Evolutionary conservation across 306 rosid genomes (phyloP).

Genomic region (Medicago lupulina): DNA sequence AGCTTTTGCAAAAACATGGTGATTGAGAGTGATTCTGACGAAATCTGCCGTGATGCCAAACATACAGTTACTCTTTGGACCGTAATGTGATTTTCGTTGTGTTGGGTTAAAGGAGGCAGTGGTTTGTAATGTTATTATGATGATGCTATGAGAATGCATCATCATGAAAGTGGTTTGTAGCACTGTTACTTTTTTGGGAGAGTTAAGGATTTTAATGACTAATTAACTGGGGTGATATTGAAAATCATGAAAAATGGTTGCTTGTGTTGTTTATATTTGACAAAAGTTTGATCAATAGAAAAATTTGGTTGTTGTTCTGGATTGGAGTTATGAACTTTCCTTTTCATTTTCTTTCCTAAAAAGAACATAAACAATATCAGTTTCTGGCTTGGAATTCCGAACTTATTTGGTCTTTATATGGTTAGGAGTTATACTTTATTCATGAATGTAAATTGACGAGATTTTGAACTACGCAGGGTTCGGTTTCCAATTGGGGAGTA

Average conservation of each 20-base stretch:
- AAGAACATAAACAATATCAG: background rate
- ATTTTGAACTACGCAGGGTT: slow-evolving; percentile 51
- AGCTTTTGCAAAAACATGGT: too few species aligned
- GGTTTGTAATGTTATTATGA: slow-evolving; percentile 21
- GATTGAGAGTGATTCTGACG: too few species aligned
- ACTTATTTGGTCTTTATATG: slow-evolving; percentile 6
- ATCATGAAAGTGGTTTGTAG: background rate
- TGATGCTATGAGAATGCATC: slow-evolving; percentile 35
- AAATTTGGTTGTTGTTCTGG: slow-evolving; percentile 34
- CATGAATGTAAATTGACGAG: slow-evolving; percentile 35
- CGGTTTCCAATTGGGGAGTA: slow-evolving; percentile 40
- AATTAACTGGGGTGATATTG: slow-evolving; percentile 22
- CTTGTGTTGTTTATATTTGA: slow-evolving; percentile 18
- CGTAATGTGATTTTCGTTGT: slow-evolving; percentile 18
- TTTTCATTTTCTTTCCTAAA: slow-evolving; percentile 9
- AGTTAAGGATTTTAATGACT: slow-evolving; percentile 33
- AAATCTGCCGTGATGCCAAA: too few species aligned
- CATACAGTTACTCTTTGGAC: background rate
- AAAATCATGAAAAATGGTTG: slow-evolving; percentile 33
- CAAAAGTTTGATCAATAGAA: slow-evolving; percentile 15
- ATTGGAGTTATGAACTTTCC: slow-evolving; percentile 40
- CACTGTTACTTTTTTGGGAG: slow-evolving; percentile 11
- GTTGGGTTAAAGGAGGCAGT: slow-evolving; percentile 6
- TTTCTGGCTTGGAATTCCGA: slow-evolving; percentile 15
- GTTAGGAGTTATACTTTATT: slow-evolving; percentile 35